Conservation (phyloP, 352 stramenopile genomes). For the Peronospora tabacina region DNA sequence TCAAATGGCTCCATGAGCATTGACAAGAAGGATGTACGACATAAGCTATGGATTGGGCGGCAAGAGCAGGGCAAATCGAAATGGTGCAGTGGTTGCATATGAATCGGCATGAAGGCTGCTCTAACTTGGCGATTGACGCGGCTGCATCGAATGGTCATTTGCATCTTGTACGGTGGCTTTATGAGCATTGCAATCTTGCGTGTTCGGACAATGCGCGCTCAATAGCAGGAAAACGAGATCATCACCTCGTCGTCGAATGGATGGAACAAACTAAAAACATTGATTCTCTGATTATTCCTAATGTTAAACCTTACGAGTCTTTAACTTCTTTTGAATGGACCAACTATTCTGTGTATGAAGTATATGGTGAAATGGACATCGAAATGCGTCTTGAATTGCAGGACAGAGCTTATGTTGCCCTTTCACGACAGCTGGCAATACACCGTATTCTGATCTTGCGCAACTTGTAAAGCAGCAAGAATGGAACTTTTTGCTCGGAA, state of each 20-base stretch:
- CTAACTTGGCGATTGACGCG: slow-evolving; percentile 16
- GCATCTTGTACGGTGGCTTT: slow-evolving; percentile 15
- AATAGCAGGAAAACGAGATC: slow-evolving; percentile 10
- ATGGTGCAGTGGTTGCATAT: slow-evolving; percentile 20
- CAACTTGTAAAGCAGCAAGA: no score
- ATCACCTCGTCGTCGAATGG: slow-evolving; percentile 21
- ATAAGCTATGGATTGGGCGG: slow-evolving; percentile 26
- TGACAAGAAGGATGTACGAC: slow-evolving; percentile 20
- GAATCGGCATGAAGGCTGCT: slow-evolving; percentile 18
- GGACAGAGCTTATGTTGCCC: no score
- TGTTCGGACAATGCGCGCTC: slow-evolving; percentile 15
- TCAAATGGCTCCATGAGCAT: slow-evolving; percentile 15
- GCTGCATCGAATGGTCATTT: slow-evolving; percentile 19
- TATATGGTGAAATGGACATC: no score
- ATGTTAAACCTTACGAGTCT: no score
- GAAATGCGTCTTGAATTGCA: no score
- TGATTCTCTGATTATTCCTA: no score
- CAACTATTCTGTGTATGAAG: no score
- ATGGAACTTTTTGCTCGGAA: no score
- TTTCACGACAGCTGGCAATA: no score
- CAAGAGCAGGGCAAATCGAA: slow-evolving; percentile 13
- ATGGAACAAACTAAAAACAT: slow-evolving; percentile 7
- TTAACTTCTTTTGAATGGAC: no score
- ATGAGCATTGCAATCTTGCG: slow-evolving; percentile 16
- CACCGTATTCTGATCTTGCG: no score